phyloP scores from a whole-genome alignment of 2,329 filamentous ascomycete species.

The Dothidotthia symphoricarpi region DNA sequence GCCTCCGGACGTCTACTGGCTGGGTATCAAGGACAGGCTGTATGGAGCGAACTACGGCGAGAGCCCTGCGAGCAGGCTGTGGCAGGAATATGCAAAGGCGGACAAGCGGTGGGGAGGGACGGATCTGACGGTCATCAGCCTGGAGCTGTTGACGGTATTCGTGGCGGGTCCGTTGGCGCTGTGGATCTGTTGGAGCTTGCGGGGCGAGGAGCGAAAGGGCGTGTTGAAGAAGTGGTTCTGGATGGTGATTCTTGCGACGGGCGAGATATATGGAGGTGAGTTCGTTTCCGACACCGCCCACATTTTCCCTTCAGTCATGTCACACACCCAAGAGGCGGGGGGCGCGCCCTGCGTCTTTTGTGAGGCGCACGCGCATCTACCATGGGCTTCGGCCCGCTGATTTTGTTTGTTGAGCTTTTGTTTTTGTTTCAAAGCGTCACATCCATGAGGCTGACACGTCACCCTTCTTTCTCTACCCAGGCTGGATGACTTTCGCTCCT shows the following conservation, averaged over 20 bases:
- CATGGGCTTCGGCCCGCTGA: conserved; percentile 9
- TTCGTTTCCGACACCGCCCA: too few relatives aligned
- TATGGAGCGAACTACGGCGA: conserved; percentile 61
- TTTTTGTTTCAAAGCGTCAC: conserved; percentile 10
- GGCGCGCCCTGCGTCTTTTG: conserved; percentile 4
- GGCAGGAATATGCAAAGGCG: conserved; percentile 66
- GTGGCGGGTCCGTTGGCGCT: conserved; percentile 58
- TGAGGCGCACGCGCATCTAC: too few relatives aligned
- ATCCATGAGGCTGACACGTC: conserved; percentile 40
- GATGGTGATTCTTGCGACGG: conserved; percentile 60
- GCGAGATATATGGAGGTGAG: conserved; percentile 60
- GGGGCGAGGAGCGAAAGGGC: conserved; percentile 40
- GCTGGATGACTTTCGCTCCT: conserved; percentile 65
- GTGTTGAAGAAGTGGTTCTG: conserved; percentile 51
- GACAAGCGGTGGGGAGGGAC: conserved; percentile 60
- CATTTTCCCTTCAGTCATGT: conserved; percentile 1
- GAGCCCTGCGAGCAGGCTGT: conserved; percentile 55
- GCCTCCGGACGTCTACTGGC: conserved; percentile 53
- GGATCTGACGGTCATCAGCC: conserved; percentile 58
- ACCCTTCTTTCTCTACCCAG: too few relatives aligned
- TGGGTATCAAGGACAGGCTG: conserved; percentile 53
- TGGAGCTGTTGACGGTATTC: conserved; percentile 62
- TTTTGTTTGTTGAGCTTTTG: conserved; percentile 18
- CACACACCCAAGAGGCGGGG: neutral
- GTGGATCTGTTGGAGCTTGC: conserved; percentile 56